These are phyloP conservation scores for Tolypocladium nubicola DNA, from an alignment of 2,329 filamentous ascomycete species.

Conservation along the genomic window DNA sequence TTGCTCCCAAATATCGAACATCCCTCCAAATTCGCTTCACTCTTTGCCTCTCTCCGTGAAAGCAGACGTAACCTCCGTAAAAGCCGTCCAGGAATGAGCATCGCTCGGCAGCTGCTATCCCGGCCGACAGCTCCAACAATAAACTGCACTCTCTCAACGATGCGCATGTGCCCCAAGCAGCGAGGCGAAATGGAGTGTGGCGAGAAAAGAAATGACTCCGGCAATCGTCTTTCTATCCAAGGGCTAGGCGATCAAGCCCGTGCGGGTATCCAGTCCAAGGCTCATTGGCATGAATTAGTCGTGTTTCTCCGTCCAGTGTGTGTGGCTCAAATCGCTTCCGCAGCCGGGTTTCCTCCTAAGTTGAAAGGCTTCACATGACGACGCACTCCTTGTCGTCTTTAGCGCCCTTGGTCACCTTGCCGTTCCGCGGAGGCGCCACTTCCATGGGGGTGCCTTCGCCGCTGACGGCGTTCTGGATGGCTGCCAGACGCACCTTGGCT, in stretches of 20 bases:
- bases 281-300: constrained; percentile 1
- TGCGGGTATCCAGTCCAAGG: constrained; percentile 3
- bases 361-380: constrained; percentile 37
- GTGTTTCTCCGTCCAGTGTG: neutral
- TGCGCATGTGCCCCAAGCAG: neutral
- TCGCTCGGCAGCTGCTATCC: neutral
- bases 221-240: neutral
- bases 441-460: constrained; percentile 45
- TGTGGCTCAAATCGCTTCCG: neutral
- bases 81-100: neutral
- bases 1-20: neutral
- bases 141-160: neutral
- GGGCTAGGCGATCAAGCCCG: neutral
- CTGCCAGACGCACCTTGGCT: constrained; percentile 74
- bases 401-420: constrained; percentile 38
- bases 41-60: neutral
- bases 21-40: neutral
- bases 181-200: neutral
- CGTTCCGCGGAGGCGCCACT: constrained; percentile 38
- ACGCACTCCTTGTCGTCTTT: constrained; percentile 46
- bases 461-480: constrained; percentile 74
- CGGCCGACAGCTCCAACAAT: neutral
- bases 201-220: neutral
- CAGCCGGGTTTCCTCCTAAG: neutral
- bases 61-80: neutral